Evolutionary conservation across 148 eudicot species (phyloP).

Genomic region (Bassia scoparia): DNA sequence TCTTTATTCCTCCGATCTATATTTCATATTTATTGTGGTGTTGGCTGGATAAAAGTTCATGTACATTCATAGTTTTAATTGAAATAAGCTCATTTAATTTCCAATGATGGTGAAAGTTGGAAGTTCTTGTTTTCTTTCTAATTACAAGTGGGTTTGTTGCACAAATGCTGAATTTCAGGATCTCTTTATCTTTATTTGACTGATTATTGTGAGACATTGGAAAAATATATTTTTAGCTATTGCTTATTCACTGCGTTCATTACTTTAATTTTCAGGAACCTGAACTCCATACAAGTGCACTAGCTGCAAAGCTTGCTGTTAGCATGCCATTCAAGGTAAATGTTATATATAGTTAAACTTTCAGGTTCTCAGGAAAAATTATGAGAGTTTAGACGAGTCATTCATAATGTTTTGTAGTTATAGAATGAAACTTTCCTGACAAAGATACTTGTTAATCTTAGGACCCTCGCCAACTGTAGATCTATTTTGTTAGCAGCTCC

Average conservation of each 20-base stretch:
- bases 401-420: background rate
- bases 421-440: constrained; percentile 11
- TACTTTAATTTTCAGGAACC: constrained; percentile 49
- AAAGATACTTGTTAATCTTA: constrained; percentile 28
- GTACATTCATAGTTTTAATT: too few species aligned
- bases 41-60: too few species aligned
- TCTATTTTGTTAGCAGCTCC: constrained; percentile 90
- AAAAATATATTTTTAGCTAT: constrained; percentile 3
- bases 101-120: too few species aligned
- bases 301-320: constrained; percentile 83
- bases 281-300: constrained; percentile 77
- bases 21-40: too few species aligned
- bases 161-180: constrained; percentile 2
- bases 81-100: too few species aligned
- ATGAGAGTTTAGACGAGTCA: background rate
- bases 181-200: background rate
- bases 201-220: background rate
- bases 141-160: background rate
- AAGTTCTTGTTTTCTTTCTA: background rate
- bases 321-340: constrained; percentile 96
- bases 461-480: constrained; percentile 99
- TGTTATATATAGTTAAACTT: constrained; percentile 1
- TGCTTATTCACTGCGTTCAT: constrained; percentile 10
- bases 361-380: background rate
- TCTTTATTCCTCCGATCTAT: too few species aligned